Evolutionary conservation across 2,329 filamentous ascomycete genomes (phyloP).

Genomic region (Nemania abortiva): DNA sequence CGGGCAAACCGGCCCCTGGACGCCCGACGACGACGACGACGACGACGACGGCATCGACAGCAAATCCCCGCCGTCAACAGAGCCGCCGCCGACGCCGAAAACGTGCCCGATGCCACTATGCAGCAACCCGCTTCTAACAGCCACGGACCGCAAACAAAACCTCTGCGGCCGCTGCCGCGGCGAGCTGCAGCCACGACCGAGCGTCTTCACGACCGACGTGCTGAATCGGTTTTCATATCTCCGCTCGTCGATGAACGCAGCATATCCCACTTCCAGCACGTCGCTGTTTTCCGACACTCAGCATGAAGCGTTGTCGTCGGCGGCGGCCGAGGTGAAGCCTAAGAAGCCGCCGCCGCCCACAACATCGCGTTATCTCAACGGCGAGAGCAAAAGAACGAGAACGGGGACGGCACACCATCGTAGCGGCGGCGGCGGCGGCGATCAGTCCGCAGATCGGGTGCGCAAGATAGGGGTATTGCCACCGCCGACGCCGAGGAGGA

Average conservation of each 20-base stretch:
- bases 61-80: neutral
- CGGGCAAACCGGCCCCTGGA: conserved; percentile 7
- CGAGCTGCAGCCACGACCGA: conserved; percentile 43
- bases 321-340: neutral
- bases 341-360: neutral
- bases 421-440: neutral
- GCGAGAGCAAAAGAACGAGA: conserved; percentile 2
- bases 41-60: neutral
- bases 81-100: neutral
- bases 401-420: neutral
- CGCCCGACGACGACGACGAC: conserved; percentile 10
- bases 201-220: conserved; percentile 39
- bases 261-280: neutral
- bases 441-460: neutral
- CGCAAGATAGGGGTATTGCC: neutral
- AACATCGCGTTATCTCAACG: neutral
- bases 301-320: neutral
- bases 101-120: conserved; percentile 44
- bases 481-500: neutral
- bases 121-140: conserved; percentile 25
- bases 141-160: conserved; percentile 39
- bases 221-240: neutral
- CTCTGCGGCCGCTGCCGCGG: conserved; percentile 43
- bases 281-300: conserved; percentile 1
- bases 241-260: no score